Evolutionary conservation across 352 stramenopile genomes (phyloP).

Genomic region (Aphanomyces invadans): DNA sequence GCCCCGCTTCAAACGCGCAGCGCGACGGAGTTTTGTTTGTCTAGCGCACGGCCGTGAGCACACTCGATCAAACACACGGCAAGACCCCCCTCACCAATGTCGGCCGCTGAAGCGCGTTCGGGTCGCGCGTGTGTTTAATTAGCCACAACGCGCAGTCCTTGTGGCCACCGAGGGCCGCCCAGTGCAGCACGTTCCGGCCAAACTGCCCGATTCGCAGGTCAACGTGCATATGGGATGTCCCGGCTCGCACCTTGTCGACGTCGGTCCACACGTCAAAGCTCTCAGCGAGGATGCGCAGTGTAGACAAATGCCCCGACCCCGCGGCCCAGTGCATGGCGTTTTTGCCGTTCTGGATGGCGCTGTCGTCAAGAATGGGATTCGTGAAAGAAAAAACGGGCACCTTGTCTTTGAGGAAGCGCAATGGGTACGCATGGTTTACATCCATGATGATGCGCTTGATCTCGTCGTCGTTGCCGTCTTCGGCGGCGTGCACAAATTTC

Average conservation of each 20-base stretch:
- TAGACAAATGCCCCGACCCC: conserved; percentile 64
- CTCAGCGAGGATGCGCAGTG: conserved; percentile 71
- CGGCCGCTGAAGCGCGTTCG: conserved; percentile 60
- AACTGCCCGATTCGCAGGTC: conserved; percentile 37
- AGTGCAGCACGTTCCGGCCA: conserved; percentile 77
- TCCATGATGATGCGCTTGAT: conserved; percentile 69
- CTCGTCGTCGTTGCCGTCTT: conserved; percentile 75
- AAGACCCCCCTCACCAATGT: conserved; percentile 43
- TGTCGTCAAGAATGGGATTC: too few species aligned
- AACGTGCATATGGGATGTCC: neutral
- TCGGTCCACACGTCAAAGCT: conserved; percentile 52
- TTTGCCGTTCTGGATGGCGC: conserved; percentile 84
- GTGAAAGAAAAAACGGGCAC: conserved; percentile 27
- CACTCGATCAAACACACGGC: conserved; percentile 8
- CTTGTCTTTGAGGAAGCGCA: conserved; percentile 80
- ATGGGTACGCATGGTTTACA: conserved; percentile 66
- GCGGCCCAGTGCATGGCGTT: conserved; percentile 83
- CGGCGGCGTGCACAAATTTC: conserved; percentile 77
- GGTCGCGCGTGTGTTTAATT: conserved; percentile 55
- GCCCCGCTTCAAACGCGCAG: conserved; percentile 78
- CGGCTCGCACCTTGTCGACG: conserved; percentile 11
- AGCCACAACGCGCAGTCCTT: conserved; percentile 80
- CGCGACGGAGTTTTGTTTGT: conserved; percentile 82
- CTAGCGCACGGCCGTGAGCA: conserved; percentile 31
- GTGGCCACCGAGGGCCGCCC: conserved; percentile 64